Base-by-base conservation (phyloP, 2,329 filamentous ascomycete genomes). In the Colletotrichum abscissum region DNA sequence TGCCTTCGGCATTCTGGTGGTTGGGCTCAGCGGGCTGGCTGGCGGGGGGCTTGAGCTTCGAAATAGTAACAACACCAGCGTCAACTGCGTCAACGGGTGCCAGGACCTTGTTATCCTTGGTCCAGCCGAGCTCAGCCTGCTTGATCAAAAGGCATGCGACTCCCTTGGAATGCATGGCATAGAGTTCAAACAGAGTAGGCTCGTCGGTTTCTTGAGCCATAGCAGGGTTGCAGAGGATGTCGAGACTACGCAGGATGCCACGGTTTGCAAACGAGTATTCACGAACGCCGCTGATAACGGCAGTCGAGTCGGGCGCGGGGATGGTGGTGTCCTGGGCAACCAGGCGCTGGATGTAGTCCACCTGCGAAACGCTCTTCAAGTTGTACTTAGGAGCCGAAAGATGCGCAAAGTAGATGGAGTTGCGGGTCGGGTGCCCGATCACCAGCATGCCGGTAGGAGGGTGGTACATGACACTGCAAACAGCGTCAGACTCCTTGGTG, bases 371-470 rank as follows among this genome's bases (percentile, higher is more conserved):
- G 76, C 90, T 89, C 85, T 90, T 91, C 74, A 98, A 87, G 78
- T 92, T 94, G 86, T 99, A 98, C 83, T 95, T 95, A 24, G 97
- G 97, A 54, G 95, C 96, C 65, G 96, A 98, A 49, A 99, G 87
- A 79, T 98, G 96, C 63, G 98, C 91, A 84, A 99, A 97, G 86
- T 98, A 99, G 82, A 99, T 92, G 8, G 95, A 98, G 86, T 99
- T 99, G 76, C 97, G 92, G 1, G 96, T 98, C 12, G 97, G 97
- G 80, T 99, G 97, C 46, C 96, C 97, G 74, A 99, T 93, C 74
- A 97, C 91, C 80, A 99, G 94, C 85, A 98, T 97, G 71, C 96
- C 95, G 35, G 95, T 97, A 75, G 92, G 90, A 6, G 97, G 93
- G 81, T 99, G 95, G 82, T 98, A 99, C 80, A 93, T 92, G 80